Evolutionary conservation across 192 early-diverging fungal genomes (phyloP).

Genomic region (Podila minutissima): DNA sequence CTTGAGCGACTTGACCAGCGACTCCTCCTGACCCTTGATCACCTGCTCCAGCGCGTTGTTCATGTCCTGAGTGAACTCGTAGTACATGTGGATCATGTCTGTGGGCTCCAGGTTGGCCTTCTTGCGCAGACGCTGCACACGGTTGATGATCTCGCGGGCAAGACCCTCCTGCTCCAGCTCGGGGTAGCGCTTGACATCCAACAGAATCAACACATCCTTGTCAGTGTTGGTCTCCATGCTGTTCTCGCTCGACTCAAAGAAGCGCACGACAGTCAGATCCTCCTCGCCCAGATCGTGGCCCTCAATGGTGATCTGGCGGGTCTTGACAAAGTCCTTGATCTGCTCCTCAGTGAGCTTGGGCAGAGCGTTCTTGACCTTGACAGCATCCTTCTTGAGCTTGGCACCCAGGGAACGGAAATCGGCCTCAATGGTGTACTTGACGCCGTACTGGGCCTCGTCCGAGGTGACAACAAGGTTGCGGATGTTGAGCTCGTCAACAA

Average conservation of each 20-base stretch:
- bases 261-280: constrained; percentile 88
- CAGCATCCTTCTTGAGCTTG: constrained; percentile 90
- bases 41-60: constrained; percentile 74
- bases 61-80: constrained; percentile 77
- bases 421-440: constrained; percentile 92
- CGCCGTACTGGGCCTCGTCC: constrained; percentile 91
- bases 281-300: constrained; percentile 83
- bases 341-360: constrained; percentile 76
- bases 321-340: constrained; percentile 83
- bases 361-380: constrained; percentile 88
- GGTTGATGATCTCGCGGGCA: constrained; percentile 96
- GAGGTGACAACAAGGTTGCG: constrained; percentile 86
- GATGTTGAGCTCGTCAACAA: constrained; percentile 94
- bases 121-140: constrained; percentile 95
- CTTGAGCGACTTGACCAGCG: constrained; percentile 80
- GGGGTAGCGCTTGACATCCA: constrained; percentile 85
- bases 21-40: constrained; percentile 76
- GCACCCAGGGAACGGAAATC: constrained; percentile 90
- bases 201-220: constrained; percentile 86
- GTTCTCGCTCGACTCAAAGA: constrained; percentile 76
- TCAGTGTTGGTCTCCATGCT: constrained; percentile 83
- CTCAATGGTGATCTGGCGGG: constrained; percentile 74
- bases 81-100: constrained; percentile 90
- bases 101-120: constrained; percentile 91
- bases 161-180: constrained; percentile 88